These are phyloP conservation scores for Citrus glauca DNA, from an alignment of 345 rosid species.

Conservation along the genomic window DNA sequence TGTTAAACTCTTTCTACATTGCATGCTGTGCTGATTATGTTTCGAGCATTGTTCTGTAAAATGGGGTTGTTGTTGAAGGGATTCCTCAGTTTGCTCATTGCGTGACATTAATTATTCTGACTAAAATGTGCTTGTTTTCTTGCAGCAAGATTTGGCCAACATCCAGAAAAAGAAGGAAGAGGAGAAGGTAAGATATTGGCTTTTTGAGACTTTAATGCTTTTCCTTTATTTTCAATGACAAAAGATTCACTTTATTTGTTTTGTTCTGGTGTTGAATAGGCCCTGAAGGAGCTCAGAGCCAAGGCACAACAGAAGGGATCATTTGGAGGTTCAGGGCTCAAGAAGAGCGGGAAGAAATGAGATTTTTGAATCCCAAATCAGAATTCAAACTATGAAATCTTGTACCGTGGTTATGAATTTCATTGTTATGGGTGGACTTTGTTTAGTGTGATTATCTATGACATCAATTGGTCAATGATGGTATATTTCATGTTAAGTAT, in stretches of 20 bases:
- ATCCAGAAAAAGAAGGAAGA: conserved; percentile 80
- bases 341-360: conserved; percentile 95
- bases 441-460: conserved; percentile 2
- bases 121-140: neutral
- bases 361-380: conserved; percentile 1
- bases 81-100: neutral
- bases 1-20: neutral
- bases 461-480: neutral
- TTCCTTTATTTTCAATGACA: neutral
- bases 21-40: neutral
- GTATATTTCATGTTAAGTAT: neutral
- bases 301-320: conserved; percentile 80
- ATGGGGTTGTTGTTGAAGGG: neutral
- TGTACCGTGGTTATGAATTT: neutral
- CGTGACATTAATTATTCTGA: neutral
- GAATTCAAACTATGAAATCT: neutral
- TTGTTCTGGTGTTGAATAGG: conserved; percentile 35
- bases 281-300: conserved; percentile 77
- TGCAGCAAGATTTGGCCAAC: conserved; percentile 54
- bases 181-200: conserved; percentile 44
- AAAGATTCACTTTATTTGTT: neutral
- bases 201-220: no score
- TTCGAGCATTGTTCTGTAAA: neutral
- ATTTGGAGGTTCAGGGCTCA: conserved; percentile 86
- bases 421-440: neutral